phyloP scores from a whole-genome alignment of 495 filamentous ascomycete genomes.

The Recurvomyces mirabilis region DNA sequence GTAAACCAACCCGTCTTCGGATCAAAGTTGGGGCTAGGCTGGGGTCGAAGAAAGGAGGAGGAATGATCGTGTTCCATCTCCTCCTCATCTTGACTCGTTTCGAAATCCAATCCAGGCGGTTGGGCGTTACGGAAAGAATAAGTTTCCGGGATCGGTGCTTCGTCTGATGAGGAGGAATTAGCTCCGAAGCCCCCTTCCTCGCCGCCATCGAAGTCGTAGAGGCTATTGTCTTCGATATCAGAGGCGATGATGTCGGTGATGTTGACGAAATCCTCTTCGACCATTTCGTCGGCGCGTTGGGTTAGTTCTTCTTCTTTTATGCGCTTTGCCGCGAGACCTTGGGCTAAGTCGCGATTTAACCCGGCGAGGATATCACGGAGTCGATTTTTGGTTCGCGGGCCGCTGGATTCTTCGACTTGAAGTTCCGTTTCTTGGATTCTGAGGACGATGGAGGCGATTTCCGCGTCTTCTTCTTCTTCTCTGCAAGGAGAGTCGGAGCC shows the following conservation, averaged over 20 bases:
- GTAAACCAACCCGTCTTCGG: slow-evolving; percentile 9
- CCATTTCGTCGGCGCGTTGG: neutral
- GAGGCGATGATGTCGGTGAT: neutral
- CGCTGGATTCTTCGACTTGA: slow-evolving; percentile 10
- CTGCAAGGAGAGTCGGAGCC: neutral
- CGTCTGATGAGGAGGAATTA: neutral
- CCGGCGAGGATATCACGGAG: slow-evolving; percentile 10
- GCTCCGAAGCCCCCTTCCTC: too few relatives aligned
- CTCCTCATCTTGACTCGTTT: slow-evolving; percentile 8
- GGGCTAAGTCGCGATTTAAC: slow-evolving; percentile 10
- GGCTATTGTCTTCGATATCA: slow-evolving; percentile 3
- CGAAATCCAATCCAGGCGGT: neutral
- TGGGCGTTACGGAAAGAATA: slow-evolving; percentile 7
- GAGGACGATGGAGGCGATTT: slow-evolving; percentile 6
- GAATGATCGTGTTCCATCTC: neutral
- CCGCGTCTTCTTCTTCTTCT: neutral
- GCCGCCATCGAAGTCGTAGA: neutral
- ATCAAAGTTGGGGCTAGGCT: slow-evolving; percentile 4
- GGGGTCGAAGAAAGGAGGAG: neutral
- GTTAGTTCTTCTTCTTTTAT: neutral
- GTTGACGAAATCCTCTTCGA: neutral
- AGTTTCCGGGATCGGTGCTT: neutral
- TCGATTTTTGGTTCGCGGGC: neutral
- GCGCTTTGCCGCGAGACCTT: neutral
- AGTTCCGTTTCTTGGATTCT: slow-evolving; percentile 16